phyloP scores from a whole-genome alignment of 805 yeast species.

The Suhomyces sp. region DNA sequence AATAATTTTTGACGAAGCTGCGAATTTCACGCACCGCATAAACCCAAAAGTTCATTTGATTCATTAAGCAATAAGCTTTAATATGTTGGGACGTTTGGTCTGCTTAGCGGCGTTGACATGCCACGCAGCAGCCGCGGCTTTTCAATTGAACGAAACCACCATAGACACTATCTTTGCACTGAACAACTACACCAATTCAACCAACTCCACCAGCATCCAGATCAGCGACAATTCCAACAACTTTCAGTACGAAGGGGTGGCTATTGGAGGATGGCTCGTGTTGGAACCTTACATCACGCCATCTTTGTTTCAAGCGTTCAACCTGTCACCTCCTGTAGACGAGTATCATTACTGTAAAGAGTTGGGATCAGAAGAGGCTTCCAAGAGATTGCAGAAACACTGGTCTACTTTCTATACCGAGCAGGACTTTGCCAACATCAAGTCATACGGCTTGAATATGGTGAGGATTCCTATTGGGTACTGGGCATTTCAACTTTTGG shows the following conservation, averaged over 20 bases:
- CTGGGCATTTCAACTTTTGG: constrained; percentile 62
- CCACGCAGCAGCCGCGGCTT: not conserved
- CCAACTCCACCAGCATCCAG: constrained; percentile 6
- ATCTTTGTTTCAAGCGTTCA: constrained; percentile 47
- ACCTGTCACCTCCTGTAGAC: constrained; percentile 49
- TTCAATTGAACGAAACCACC: not conserved
- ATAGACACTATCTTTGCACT: not conserved
- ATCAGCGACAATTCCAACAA: constrained; percentile 6
- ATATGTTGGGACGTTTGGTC: not conserved
- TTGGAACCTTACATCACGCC: constrained; percentile 73
- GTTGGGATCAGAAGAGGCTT: constrained; percentile 49
- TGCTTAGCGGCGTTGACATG: not conserved
- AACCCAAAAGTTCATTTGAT: not conserved
- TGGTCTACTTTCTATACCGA: constrained; percentile 61
- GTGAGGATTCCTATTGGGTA: constrained; percentile 80
- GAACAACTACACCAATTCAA: constrained; percentile 4
- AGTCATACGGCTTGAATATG: constrained; percentile 55
- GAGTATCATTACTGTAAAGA: constrained; percentile 53
- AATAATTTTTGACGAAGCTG: not conserved
- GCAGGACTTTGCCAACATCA: constrained; percentile 52
- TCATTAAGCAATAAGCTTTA: not conserved
- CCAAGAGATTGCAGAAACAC: constrained; percentile 43
- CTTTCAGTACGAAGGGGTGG: constrained; percentile 39
- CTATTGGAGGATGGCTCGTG: constrained; percentile 71
- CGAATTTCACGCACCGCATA: not conserved